Evolutionary conservation across 495 filamentous ascomycete genomes (phyloP).

Genomic region (Aspergillus steynii): DNA sequence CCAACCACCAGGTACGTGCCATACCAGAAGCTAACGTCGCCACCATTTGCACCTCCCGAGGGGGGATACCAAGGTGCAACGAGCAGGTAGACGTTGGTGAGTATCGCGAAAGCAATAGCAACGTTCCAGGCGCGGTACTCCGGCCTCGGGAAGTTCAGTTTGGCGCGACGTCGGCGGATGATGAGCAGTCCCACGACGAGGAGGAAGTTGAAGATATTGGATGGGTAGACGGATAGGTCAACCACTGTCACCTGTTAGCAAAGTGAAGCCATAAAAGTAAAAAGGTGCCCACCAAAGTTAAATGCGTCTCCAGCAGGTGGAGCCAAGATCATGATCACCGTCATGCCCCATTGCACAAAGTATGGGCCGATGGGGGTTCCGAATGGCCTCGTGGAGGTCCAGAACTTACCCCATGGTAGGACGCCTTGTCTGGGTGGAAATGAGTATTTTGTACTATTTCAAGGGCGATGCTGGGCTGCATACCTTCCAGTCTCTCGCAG

Average conservation of each 20-base stretch:
- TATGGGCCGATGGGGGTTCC: conserved; percentile 63
- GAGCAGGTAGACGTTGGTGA: conserved; percentile 56
- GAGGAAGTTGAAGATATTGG: conserved; percentile 52
- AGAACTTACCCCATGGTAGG: conserved; percentile 61
- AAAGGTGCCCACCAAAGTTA: conserved; percentile 47
- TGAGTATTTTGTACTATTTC: not conserved
- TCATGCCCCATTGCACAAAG: conserved; percentile 57
- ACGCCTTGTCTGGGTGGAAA: conserved; percentile 56
- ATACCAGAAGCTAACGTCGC: conserved; percentile 69
- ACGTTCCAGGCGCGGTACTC: conserved; percentile 58
- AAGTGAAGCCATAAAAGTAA: not conserved
- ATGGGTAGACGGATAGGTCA: conserved; percentile 54
- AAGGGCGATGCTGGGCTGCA: too few relatives aligned
- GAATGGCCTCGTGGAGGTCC: conserved; percentile 64
- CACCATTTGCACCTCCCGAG: conserved; percentile 51
- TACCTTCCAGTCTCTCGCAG: conserved; percentile 60
- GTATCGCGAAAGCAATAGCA: conserved; percentile 53
- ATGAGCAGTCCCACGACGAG: conserved; percentile 55
- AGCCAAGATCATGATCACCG: conserved; percentile 63
- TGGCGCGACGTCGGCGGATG: conserved; percentile 50
- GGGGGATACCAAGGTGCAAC: conserved; percentile 70
- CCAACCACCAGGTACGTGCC: conserved; percentile 60
- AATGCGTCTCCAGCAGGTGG: conserved; percentile 70
- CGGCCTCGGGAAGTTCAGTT: conserved; percentile 39
- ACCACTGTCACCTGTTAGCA: conserved; percentile 38